A percentile compares a stretch with the other conserved stretches of the same genome.
phyloP scores from a whole-genome alignment of 257 asterid species.

The Solanum phureja region DNA sequence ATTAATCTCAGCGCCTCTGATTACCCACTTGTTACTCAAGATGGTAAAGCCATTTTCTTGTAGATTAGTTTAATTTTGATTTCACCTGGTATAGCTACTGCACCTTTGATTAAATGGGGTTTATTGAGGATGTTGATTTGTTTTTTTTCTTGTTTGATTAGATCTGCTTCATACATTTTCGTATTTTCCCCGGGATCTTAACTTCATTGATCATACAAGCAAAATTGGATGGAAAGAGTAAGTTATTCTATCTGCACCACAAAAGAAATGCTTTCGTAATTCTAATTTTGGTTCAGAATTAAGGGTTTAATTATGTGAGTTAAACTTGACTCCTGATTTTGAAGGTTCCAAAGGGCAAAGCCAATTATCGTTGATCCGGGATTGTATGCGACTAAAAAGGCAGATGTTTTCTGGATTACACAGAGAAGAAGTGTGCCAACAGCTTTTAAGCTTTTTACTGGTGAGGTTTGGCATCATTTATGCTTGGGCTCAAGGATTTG shows the following conservation, averaged over 20 bases:
- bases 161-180: conserved; percentile 93
- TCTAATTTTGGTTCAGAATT: not conserved
- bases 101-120: not conserved
- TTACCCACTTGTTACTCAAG: conserved; percentile 90
- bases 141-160: conserved; percentile 10
- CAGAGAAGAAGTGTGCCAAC: conserved; percentile 96
- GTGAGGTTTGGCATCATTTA: conserved; percentile 26
- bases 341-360: conserved; percentile 88
- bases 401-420: conserved; percentile 94
- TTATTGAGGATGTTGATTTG: conserved; percentile 6
- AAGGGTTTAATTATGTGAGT: not conserved
- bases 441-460: conserved; percentile 90
- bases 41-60: conserved; percentile 33
- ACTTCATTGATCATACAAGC: conserved; percentile 92
- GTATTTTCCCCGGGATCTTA: conserved; percentile 80
- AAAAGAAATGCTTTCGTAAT: not conserved
- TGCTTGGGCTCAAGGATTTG: not conserved
- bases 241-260: conserved; percentile 10
- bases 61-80: not conserved
- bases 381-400: conserved; percentile 67
- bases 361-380: conserved; percentile 92
- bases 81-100: not conserved
- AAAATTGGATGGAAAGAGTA: conserved; percentile 98
- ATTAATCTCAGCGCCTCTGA: conserved; percentile 90
- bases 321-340: not conserved